These are phyloP conservation scores for Leptographium procerum DNA, from an alignment of 2,329 filamentous ascomycete genomes.

Conservation along the genomic window DNA sequence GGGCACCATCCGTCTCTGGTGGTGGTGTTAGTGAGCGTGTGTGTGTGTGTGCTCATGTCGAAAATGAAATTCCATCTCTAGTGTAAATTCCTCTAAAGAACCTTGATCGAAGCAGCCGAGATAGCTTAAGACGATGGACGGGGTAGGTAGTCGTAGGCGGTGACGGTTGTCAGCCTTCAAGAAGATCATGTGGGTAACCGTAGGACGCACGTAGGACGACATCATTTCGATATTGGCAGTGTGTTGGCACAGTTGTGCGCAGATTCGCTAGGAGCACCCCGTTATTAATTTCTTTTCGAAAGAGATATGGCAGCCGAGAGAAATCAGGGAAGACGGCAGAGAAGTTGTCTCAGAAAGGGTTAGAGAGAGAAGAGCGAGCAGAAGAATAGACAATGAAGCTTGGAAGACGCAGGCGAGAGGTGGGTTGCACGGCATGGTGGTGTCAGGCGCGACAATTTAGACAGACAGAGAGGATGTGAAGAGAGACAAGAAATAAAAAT, in stretches of 20 bases:
- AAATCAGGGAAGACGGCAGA: background rate
- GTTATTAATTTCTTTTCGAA: background rate
- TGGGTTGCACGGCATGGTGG: background rate
- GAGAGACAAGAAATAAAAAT: background rate
- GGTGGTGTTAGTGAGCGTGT: too few species aligned
- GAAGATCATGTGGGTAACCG: background rate
- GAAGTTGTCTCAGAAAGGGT: background rate
- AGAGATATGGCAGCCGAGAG: background rate
- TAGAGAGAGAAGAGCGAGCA: background rate
- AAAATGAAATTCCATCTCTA: too few species aligned
- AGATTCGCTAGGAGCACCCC: background rate
- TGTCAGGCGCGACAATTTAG: background rate
- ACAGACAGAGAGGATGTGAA: background rate
- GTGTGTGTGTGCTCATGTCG: too few species aligned
- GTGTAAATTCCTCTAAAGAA: too few species aligned
- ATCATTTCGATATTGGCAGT: background rate
- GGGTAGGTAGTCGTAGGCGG: background rate
- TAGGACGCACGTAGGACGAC: background rate
- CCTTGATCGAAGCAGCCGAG: too few species aligned
- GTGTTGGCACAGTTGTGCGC: background rate
- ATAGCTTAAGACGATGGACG: too few species aligned
- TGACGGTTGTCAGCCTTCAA: background rate
- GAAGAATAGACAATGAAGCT: too few species aligned
- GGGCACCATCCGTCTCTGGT: background rate
- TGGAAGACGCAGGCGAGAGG: too few species aligned